Percentiles rank a stretch among this genome's conserved stretches.
Evolutionary conservation across 2,329 filamentous ascomycete genomes (phyloP).

Genomic region (Microcyclospora pomicola): DNA sequence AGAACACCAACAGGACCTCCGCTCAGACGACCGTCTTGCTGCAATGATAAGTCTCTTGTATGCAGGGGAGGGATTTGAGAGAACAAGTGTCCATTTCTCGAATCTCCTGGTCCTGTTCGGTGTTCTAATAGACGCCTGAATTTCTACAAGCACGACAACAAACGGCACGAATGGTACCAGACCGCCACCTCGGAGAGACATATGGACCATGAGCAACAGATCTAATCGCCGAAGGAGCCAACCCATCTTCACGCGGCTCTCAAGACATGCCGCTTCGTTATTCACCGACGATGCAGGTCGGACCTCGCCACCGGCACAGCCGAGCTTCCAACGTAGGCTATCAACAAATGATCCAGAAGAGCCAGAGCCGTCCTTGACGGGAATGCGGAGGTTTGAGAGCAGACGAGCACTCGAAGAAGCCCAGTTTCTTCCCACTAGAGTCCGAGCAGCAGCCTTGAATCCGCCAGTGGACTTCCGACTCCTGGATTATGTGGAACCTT

Average conservation of each 20-base stretch:
- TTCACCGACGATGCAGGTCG: conserved; percentile 1
- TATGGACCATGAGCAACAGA: no score
- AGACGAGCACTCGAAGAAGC: conserved; percentile 20
- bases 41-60: no score
- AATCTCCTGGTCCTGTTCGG: no score
- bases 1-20: no score
- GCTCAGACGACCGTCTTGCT: no score
- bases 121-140: no score
- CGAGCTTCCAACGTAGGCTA: conserved; percentile 2
- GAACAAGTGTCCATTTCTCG: no score
- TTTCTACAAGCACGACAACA: no score
- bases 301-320: neutral
- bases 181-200: no score
- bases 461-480: conserved; percentile 39
- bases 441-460: conserved; percentile 15
- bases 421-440: conserved; percentile 16
- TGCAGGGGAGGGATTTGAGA: no score
- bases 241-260: neutral
- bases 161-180: no score
- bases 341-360: neutral
- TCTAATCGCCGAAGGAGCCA: neutral
- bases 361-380: conserved; percentile 7
- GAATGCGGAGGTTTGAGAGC: conserved; percentile 18
- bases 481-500: conserved; percentile 43
- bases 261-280: neutral